Evolutionary conservation across 2,329 filamentous ascomycete genomes (phyloP).

Genomic region (Knoxdaviesia capensis): DNA sequence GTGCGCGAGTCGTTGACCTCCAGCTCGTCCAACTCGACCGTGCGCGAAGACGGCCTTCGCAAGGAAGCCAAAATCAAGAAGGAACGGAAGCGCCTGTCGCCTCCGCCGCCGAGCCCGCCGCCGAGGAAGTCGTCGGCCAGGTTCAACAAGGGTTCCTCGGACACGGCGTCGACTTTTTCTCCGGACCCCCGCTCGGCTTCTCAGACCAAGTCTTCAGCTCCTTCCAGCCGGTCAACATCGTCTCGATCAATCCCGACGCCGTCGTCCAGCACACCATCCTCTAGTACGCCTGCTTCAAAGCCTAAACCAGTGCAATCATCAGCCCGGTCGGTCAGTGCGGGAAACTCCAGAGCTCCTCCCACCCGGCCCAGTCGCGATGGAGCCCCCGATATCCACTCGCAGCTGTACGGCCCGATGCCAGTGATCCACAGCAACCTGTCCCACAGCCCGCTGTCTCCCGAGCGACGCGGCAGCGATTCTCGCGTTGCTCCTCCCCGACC

Average conservation of each 20-base stretch:
- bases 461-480: slow-evolving; percentile 23
- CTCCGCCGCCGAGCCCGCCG: slow-evolving; percentile 37
- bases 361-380: slow-evolving; percentile 48
- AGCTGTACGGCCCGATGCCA: slow-evolving; percentile 27
- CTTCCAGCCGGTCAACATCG: too few species aligned
- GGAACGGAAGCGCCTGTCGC: slow-evolving; percentile 21
- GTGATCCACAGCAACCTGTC: slow-evolving; percentile 43
- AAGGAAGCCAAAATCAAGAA: slow-evolving; percentile 20
- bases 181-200: too few species aligned
- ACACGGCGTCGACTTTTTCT: too few species aligned
- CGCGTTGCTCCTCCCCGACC: slow-evolving; percentile 9
- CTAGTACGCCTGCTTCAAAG: too few species aligned
- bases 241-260: too few species aligned
- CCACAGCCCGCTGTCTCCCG: slow-evolving; percentile 22
- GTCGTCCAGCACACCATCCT: too few species aligned
- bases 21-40: slow-evolving; percentile 52
- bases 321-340: not conserved
- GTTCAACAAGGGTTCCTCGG: not conserved
- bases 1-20: slow-evolving; percentile 52
- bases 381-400: slow-evolving; percentile 38
- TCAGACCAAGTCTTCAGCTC: too few species aligned
- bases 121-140: slow-evolving; percentile 41
- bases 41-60: slow-evolving; percentile 25
- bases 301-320: too few species aligned
- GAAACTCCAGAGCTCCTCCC: slow-evolving; percentile 19